Conservation (phyloP, 345 rosid species). For the Corymbia maculata region DNA sequence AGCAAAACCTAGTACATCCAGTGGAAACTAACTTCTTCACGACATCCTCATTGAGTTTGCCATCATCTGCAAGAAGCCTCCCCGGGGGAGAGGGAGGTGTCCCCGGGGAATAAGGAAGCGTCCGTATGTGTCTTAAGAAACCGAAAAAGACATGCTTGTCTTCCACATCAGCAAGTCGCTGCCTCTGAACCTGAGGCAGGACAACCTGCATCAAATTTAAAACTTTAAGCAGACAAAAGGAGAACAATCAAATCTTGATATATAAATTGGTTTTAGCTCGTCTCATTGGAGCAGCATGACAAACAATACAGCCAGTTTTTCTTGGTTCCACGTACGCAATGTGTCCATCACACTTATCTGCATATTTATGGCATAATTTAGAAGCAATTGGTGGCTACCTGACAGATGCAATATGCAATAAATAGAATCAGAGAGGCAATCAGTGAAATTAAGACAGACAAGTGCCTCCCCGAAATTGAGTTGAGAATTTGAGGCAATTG, state of each 20-base stretch:
- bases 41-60: constrained; percentile 18
- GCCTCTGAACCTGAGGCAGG: constrained; percentile 88
- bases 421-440: constrained; percentile 17
- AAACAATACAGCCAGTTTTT: not conserved
- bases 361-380: not conserved
- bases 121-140: constrained; percentile 26
- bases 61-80: constrained; percentile 25
- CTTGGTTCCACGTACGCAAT: not conserved
- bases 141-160: constrained; percentile 59
- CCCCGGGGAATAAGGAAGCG: too few relatives aligned
- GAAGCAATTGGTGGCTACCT: constrained; percentile 8
- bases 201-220: constrained; percentile 15
- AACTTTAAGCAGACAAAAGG: too few relatives aligned
- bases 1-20: not conserved
- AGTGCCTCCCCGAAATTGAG: constrained; percentile 22
- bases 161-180: constrained; percentile 61
- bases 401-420: constrained; percentile 31
- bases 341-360: not conserved
- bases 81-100: too few relatives aligned
- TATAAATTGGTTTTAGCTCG: not conserved
- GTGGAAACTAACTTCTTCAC: constrained; percentile 20
- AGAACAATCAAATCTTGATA: not conserved
- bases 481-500: constrained; percentile 25
- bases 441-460: constrained; percentile 25
- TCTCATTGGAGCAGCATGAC: not conserved